Conservation (phyloP, 2,329 filamentous ascomycete species). For the Colletotrichum echinochloae region DNA sequence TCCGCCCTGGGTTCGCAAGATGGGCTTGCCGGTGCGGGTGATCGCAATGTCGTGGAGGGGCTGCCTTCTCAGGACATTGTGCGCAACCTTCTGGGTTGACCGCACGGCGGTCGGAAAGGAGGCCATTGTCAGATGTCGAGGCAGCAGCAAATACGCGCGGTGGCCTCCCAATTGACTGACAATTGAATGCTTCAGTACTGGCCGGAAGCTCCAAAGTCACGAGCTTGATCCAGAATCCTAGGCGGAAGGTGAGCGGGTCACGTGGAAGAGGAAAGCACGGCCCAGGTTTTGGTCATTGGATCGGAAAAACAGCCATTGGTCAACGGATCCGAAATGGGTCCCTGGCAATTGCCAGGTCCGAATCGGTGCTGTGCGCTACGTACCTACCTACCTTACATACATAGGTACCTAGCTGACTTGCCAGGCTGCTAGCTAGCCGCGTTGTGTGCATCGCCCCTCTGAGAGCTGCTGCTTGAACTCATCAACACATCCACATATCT, state of each 20-base stretch:
- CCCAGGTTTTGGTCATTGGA: constrained; percentile 23
- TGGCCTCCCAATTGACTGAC: constrained; percentile 43
- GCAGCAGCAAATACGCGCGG: constrained; percentile 26
- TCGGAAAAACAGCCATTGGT: constrained; percentile 37
- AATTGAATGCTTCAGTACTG: constrained; percentile 22
- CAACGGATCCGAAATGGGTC: not conserved
- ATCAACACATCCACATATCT: constrained; percentile 31
- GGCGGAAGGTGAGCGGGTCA: constrained; percentile 23
- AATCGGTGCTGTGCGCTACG: constrained; percentile 15
- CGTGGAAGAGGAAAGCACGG: constrained; percentile 28
- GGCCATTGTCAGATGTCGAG: constrained; percentile 56
- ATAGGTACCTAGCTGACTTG: constrained; percentile 29
- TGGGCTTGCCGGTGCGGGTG: constrained; percentile 95
- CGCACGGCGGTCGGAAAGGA: constrained; percentile 68
- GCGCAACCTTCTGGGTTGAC: constrained; percentile 61
- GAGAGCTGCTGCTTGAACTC: constrained; percentile 29
- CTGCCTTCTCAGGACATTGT: constrained; percentile 63
- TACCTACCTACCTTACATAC: constrained; percentile 1
- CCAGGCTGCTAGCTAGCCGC: constrained; percentile 57
- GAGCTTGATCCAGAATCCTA: constrained; percentile 36
- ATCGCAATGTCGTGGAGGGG: constrained; percentile 86
- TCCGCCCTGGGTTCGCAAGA: constrained; percentile 89
- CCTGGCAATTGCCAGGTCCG: constrained; percentile 2
- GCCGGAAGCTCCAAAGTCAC: constrained; percentile 31
- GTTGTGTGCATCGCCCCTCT: constrained; percentile 43